Base-by-base conservation (phyloP, 345 rosid genomes). In the Angophora floribunda region DNA sequence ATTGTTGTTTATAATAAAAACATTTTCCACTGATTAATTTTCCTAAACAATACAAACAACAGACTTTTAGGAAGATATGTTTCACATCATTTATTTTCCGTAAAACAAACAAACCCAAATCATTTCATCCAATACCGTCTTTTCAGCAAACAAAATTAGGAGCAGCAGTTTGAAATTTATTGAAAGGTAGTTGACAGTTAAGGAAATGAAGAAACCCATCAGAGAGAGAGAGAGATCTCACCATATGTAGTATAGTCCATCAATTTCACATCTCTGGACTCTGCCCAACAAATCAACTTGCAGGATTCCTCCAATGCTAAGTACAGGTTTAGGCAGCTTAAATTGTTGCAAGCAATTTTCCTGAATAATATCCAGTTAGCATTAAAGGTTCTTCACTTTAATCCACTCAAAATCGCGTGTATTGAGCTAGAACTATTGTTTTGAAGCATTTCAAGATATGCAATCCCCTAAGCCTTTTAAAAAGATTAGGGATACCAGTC, bases 211-310 rank as follows among this genome's bases (percentile, higher is more conserved):
- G 41, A 36, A 36, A 36, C 41, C 65, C 57, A 30, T 32, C n/a
- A 55, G 45, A 51, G 45, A 86, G 49, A 30, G 57, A 57, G 82
- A 85, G 47, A 28, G 41, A 13, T 55, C 79, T n/a, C 21, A 91
- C 92, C 91, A 91, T 65, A 91, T 88, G 52, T 91, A 91, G 86
- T 86, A 89, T 75, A 91, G 41, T 45, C 79, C 89, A 85, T 91
- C 92, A 21, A 89, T 88, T 52, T 91, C 91, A 88, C 89, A 91
- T 89, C 87, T 89, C 91, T 91, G 91, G 41, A 89, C 92, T 88
- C 91, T 85, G 57, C 92, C 92, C 63, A 91, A 75, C 52, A 91
- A 89, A 67, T 91, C 91, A 85, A 91, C 90, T 85, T 85, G 90
- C 87, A 91, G 84, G 44, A 91, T 55, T 51, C 92, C 91, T 65